Evolutionary conservation across 148 eudicot species (phyloP).

Genomic region (Cornus kousa): DNA sequence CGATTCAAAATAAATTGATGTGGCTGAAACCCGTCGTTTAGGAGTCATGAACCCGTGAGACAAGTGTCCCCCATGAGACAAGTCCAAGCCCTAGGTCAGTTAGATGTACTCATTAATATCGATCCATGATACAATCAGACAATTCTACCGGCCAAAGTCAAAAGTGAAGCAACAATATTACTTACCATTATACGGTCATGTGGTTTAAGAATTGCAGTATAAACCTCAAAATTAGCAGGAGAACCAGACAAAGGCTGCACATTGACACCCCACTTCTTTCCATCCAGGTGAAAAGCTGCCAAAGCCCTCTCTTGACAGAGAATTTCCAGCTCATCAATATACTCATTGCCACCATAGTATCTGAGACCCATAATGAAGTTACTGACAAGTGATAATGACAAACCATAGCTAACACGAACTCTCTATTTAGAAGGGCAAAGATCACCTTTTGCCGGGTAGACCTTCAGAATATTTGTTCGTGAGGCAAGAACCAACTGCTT

Average conservation of each 20-base stretch:
- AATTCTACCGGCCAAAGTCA: background rate
- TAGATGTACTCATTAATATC: background rate
- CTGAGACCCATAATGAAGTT: conserved; percentile 23
- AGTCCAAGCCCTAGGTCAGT: conserved; percentile 67
- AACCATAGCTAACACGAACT: background rate
- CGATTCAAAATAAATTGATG: conserved; percentile 88
- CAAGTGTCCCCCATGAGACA: conserved; percentile 91
- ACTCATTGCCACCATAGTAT: conserved; percentile 91
- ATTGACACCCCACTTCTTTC: conserved; percentile 85
- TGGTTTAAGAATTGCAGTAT: conserved; percentile 83
- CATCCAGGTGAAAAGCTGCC: conserved; percentile 77
- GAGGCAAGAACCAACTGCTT: conserved; percentile 89
- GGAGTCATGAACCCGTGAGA: conserved; percentile 96
- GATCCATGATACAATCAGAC: conserved; percentile 4
- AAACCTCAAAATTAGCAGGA: conserved; percentile 93
- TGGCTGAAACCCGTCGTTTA: conserved; percentile 81
- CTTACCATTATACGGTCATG: conserved; percentile 93
- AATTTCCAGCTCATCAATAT: conserved; percentile 78
- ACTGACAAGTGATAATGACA: background rate
- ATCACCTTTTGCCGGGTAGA: conserved; percentile 87
- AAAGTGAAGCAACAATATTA: background rate
- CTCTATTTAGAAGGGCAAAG: background rate
- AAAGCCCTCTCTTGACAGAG: conserved; percentile 85
- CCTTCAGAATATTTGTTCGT: conserved; percentile 97
- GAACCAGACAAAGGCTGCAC: conserved; percentile 94